Base-by-base conservation (phyloP, 306 rosid genomes). In the Sesbania bispinosa region DNA sequence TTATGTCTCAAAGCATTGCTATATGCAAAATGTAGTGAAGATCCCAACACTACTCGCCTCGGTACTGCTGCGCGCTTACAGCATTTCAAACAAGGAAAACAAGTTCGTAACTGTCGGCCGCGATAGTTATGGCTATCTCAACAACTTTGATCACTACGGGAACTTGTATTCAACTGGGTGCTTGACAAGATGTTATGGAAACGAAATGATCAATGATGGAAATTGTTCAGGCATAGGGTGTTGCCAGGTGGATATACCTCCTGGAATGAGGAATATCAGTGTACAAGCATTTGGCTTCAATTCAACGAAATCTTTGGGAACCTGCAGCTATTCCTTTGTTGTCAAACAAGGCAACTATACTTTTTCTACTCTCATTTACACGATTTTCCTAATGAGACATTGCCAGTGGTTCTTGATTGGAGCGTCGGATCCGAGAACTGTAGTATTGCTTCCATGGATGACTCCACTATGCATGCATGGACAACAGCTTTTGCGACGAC, bases 331-430 rank as follows among this genome's bases (percentile, higher is more conserved):
- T 6, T 57, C 80, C 0, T 80, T 80, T 62, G 57, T 80, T 6
- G 77, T 53, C 6, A 78, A 83, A 27, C 30, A 72, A 0, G 57
- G 70, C 0, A 43, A 2, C 24, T 86, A 79, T 46, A 20, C 50
- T 4, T 82, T 78, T 77, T 26, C 60, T 0, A 0, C 0, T 1
- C 0, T 1, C 7, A 70, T 50, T 20, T 69, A 8, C 0, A 4
- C 0, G 0, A 0, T 0, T 27, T 71, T 6, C 15, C 69, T 2
- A 0, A 2, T 9, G 0, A 7, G 11, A 42, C 0, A 7, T 5
- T 64, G 7, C 83, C 83, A 0, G 1, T 43, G 24, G 82, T 87
- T 5, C 42, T 80, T 19, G 82, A 84, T 62, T 87, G 92, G 92
- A 66, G 52, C 8, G 77, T 75, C 2, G 80, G 78, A 16, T 16